Evolutionary conservation across 768 basidiomycete genomes (phyloP), one percentile per base, ranked within the genome.

Genomic region (Strobilomyces confusus): DNA sequence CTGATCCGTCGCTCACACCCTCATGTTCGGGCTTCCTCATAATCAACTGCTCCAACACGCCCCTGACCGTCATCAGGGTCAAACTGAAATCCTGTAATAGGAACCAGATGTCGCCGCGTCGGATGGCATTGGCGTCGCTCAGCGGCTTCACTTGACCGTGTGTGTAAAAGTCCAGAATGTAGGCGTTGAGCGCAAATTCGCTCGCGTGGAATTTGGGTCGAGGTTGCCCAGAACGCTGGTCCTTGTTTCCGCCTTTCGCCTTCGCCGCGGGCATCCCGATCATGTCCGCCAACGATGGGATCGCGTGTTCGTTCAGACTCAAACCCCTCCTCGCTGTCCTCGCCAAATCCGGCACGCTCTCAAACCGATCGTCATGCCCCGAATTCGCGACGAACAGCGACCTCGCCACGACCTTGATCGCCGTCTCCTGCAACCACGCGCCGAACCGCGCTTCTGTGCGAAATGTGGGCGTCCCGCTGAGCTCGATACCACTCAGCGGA

Each of bases 361-460:
- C 38, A 58, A 86, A 87, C 2, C 58, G 51, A 60, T 89, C 86
- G 30, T 64, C 76, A 48, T 83, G 83, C 0, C 87, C 86, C 0
- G 87, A 89, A 52, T 77, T 84, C 0, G 86, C 83, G 9, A 82
- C 84, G 57, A 87, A 89, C 4, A 72, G 59, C 1, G 86, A 89
- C 11, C 86, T 80, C 26, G 73, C 76, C 2, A 69, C 60, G 25
- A 76, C 68, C 0, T 32, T 58, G 17, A 75, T 65, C 8, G 77
- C 69, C 0, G 73, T 75, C 1, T 68, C 54, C 1, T 66, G 62
- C 34, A 86, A 70, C 54, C 75, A 63, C 4, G 54, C 30, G 4
- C 59, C 63, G 56, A 83, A 76, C 5, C 55, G 59, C 1, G 71
- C 54, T 13, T 33, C 22, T 1, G 46, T 36, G 46, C 26, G 33